Percentiles rank a stretch among this genome's conserved stretches.
These are phyloP conservation scores for Aspergillus japonicus DNA, from an alignment of 2,329 filamentous ascomycete species.

Conservation along the genomic window DNA sequence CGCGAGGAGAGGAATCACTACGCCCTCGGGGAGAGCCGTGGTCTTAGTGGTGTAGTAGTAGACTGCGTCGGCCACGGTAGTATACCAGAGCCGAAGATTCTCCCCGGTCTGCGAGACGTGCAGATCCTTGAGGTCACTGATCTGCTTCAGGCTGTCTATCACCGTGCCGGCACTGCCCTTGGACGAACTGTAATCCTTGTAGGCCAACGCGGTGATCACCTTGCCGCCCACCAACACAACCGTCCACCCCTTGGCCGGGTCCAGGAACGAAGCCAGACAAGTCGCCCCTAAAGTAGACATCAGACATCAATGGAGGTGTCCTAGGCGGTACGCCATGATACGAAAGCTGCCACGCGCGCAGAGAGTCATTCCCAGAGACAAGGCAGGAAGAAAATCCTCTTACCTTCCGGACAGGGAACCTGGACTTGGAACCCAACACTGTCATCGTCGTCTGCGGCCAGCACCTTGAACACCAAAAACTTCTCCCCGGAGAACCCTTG, in stretches of 20 bases:
- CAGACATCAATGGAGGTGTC: too few relatives aligned
- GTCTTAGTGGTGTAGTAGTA: background rate
- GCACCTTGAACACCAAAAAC: background rate
- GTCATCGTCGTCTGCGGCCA: background rate
- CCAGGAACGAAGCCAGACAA: background rate
- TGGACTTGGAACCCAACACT: background rate
- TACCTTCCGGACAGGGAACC: background rate
- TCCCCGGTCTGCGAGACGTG: background rate
- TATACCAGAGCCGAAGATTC: background rate
- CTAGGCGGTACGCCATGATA: too few relatives aligned
- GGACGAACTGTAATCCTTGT: background rate
- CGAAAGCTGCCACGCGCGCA: too few relatives aligned
- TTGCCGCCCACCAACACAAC: background rate
- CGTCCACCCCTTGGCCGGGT: background rate
- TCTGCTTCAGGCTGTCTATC: background rate
- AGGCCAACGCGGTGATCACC: background rate
- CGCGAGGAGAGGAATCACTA: background rate
- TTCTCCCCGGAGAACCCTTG: background rate
- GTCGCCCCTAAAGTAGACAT: background rate
- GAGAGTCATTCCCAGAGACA: too few relatives aligned
- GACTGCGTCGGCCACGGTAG: background rate
- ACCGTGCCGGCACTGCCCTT: background rate
- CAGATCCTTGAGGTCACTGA: background rate
- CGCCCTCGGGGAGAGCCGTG: background rate
- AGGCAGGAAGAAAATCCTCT: background rate